Conservation (phyloP, 306 rosid species). For the Senna siamea region DNA sequence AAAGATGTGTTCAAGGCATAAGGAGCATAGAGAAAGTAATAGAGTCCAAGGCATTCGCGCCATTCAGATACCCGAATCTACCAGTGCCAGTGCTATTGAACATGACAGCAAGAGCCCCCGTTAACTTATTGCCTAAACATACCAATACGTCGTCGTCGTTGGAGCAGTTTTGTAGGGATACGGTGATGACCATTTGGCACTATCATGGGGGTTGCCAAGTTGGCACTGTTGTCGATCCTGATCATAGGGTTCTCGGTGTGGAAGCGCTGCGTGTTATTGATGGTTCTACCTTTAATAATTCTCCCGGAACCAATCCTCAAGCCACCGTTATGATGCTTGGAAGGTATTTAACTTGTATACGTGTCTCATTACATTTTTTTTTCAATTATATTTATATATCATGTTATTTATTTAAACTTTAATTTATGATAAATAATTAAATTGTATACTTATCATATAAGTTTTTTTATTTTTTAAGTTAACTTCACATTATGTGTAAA, state of each 20-base stretch:
- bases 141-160: conserved; percentile 51
- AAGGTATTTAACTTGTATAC: conserved; percentile 52
- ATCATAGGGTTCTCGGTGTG: conserved; percentile 68
- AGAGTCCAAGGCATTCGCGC: conserved; percentile 61
- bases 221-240: conserved; percentile 63
- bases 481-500: too few relatives aligned
- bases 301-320: conserved; percentile 90
- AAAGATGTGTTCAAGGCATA: conserved; percentile 68
- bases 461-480: too few relatives aligned
- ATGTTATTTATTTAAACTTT: too few relatives aligned
- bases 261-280: conserved; percentile 69
- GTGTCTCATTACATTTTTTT: too few relatives aligned
- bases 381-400: too few relatives aligned
- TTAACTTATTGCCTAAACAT: conserved; percentile 68
- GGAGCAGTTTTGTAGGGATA: conserved; percentile 76
- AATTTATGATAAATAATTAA: too few relatives aligned
- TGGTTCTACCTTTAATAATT: conserved; percentile 75
- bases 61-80: conserved; percentile 47
- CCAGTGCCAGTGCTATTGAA: conserved; percentile 51
- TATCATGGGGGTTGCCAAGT: conserved; percentile 89
- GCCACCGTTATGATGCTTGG: conserved; percentile 93
- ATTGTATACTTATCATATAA: too few relatives aligned
- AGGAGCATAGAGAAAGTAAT: conserved; percentile 51
- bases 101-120: conserved; percentile 62
- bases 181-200: conserved; percentile 90